Percentiles rank a stretch among this genome's conserved stretches.
Conservation (phyloP, 139 green algal species). For the Picochlorum sp. region DNA sequence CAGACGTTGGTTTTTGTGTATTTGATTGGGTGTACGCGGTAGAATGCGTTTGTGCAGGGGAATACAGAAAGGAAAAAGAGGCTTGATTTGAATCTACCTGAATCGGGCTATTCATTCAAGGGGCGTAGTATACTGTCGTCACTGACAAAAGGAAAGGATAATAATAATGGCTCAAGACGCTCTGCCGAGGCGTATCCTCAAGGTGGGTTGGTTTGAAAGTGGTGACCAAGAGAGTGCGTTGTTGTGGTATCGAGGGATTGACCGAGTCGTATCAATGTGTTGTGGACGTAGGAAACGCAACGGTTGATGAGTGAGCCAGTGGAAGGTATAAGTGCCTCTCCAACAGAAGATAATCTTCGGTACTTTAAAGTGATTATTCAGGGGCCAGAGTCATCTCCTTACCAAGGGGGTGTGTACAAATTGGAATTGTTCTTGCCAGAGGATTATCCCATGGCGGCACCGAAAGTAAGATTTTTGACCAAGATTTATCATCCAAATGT, state of each 20-base stretch:
- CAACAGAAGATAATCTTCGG: constrained; percentile 90
- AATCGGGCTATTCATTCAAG: too few relatives aligned
- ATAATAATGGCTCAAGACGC: too few relatives aligned
- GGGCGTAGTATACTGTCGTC: too few relatives aligned
- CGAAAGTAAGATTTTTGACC: constrained; percentile 96
- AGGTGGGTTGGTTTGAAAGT: background rate
- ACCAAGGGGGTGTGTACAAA: constrained; percentile 95
- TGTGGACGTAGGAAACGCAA: constrained; percentile 76
- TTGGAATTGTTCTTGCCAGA: constrained; percentile 98
- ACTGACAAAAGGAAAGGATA: too few relatives aligned
- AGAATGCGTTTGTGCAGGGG: too few relatives aligned
- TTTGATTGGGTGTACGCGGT: too few relatives aligned
- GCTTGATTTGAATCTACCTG: too few relatives aligned
- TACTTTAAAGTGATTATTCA: constrained; percentile 99
- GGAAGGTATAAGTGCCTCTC: constrained; percentile 88
- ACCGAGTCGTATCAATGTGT: background rate
- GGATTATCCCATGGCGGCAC: constrained; percentile 98
- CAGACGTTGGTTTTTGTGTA: too few relatives aligned
- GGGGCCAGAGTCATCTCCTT: constrained; percentile 80
- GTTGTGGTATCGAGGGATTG: background rate
- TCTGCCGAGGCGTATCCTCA: background rate
- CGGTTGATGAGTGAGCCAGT: constrained; percentile 91
- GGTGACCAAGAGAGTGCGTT: background rate
- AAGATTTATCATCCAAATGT: constrained; percentile 99
- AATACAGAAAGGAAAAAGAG: too few relatives aligned